These are phyloP conservation scores for Arthrocladium fulminans DNA, from an alignment of 2,329 filamentous ascomycete species.

Conservation along the genomic window DNA sequence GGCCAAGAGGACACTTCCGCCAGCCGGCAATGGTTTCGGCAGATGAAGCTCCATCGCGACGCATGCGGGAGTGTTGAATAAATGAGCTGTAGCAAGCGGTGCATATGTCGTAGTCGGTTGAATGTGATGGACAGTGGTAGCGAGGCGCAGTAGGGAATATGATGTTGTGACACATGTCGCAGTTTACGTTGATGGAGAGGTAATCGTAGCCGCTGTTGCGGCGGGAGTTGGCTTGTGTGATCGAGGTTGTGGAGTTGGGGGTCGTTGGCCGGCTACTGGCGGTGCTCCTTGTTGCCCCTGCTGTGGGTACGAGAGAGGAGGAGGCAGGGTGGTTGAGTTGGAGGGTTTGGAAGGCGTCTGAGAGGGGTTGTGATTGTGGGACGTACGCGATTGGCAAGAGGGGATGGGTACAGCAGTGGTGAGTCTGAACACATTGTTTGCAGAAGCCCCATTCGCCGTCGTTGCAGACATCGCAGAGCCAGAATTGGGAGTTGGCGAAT, in stretches of 20 bases:
- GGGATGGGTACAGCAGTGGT: conserved; percentile 70
- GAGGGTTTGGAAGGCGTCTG: background rate
- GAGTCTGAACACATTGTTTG: conserved; percentile 75
- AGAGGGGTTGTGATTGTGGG: background rate
- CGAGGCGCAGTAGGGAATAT: conserved; percentile 62
- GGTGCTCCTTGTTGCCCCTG: background rate
- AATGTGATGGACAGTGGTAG: conserved; percentile 61
- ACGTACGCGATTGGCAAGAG: conserved; percentile 64
- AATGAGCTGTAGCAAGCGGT: conserved; percentile 64
- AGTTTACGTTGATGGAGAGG: conserved; percentile 63
- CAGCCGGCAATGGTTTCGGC: conserved; percentile 68
- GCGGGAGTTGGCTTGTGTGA: conserved; percentile 39
- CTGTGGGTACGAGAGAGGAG: background rate
- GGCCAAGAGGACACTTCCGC: conserved; percentile 69
- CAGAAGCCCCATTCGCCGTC: conserved; percentile 94
- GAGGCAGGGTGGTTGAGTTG: background rate
- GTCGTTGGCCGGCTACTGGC: conserved; percentile 4
- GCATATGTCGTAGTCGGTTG: conserved; percentile 71
- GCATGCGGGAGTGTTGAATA: conserved; percentile 55
- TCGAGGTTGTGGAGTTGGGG: conserved; percentile 18
- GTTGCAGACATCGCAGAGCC: conserved; percentile 81
- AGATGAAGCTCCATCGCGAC: conserved; percentile 39
- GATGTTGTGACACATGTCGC: conserved; percentile 65
- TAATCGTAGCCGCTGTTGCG: conserved; percentile 50
- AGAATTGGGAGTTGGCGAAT: conserved; percentile 75